Base-by-base conservation (phyloP, 176 grass and related monocot species). In the Chrysopogon serrulatus region DNA sequence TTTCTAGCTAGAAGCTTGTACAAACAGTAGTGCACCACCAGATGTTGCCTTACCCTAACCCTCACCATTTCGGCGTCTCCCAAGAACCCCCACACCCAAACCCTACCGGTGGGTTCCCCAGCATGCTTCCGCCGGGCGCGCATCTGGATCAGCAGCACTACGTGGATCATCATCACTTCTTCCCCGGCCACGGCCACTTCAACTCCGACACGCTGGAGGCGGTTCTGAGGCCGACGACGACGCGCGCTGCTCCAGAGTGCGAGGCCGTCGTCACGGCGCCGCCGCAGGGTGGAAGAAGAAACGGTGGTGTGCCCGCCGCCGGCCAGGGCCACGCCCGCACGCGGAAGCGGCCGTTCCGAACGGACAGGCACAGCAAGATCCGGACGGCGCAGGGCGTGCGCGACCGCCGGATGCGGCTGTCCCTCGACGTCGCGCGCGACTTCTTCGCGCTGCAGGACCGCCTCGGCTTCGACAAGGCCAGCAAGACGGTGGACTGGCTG, bases 341-440 rank as follows among this genome's bases (percentile, higher is more conserved):
- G 1, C 80, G 91, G 64, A 97, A 94, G 87, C 65, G 92, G 47
- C 78, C 88, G 21, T 75, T 75, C 69, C 84, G 92, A 67, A 86
- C 92, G 16, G 92, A 97, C 86, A 75, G 95, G 40, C 95, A 97
- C 86, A 97, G 95, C 95, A 97, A 97, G 88, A 97, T 97, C 85
- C 83, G 49, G 67, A 97, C 95, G 42, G 92, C 95, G 48, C 92
- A 91, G 47, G 95, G 95, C 40, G 85, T 92, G 28, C 76, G 95
- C n/a, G 88, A 94, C 90, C 88, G 95, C 48, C 85, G 92, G 74
- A 97, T 97, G 92, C 85, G 95, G 37, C 88, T 97, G 23, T 97
- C 95, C 37, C 86, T 97, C 26, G 90, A 92, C 70, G 92, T 97
- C 9, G 92, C 95, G 4, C 83, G 88, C 40, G 66, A 97, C 53